Evolutionary conservation across 164 flowering plant species (phyloP).

Genomic region (Vitis riparia): DNA sequence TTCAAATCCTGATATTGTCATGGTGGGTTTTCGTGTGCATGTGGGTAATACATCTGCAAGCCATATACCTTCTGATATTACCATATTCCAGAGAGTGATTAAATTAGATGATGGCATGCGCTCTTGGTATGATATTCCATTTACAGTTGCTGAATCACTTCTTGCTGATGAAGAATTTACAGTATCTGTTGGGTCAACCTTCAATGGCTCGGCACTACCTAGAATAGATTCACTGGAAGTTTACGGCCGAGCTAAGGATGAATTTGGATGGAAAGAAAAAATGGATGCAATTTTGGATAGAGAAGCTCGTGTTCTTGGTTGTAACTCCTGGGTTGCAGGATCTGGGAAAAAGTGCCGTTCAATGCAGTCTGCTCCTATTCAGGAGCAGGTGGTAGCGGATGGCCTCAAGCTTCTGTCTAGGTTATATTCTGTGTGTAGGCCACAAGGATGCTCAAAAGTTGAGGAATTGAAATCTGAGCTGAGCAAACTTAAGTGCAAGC

Average conservation of each 20-base stretch:
- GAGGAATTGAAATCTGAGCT: slow-evolving; percentile 64
- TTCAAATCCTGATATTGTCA: slow-evolving; percentile 94
- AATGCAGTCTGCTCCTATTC: slow-evolving; percentile 68
- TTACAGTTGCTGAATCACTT: slow-evolving; percentile 94
- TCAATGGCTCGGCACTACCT: slow-evolving; percentile 72
- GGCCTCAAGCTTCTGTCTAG: slow-evolving; percentile 82
- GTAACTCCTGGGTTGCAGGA: slow-evolving; percentile 49
- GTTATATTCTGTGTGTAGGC: slow-evolving; percentile 52
- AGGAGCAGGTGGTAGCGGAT: slow-evolving; percentile 92
- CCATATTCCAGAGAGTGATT: slow-evolving; percentile 82
- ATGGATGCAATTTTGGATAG: slow-evolving; percentile 89
- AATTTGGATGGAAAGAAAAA: slow-evolving; percentile 99
- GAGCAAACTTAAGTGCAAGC: slow-evolving; percentile 67
- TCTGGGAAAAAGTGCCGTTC: slow-evolving; percentile 60
- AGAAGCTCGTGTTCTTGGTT: slow-evolving; percentile 87
- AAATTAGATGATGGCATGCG: slow-evolving; percentile 96
- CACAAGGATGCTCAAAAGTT: slow-evolving; percentile 37
- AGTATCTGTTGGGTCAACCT: slow-evolving; percentile 79
- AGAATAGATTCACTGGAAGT: slow-evolving; percentile 94
- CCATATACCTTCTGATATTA: slow-evolving; percentile 82
- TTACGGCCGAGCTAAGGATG: slow-evolving; percentile 97
- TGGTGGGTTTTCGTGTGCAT: slow-evolving; percentile 95
- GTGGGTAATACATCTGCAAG: slow-evolving; percentile 92
- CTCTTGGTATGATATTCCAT: slow-evolving; percentile 97
- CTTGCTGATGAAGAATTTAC: slow-evolving; percentile 96